Base-by-base conservation (phyloP, 306 rosid species). In the Vigna unguiculata region DNA sequence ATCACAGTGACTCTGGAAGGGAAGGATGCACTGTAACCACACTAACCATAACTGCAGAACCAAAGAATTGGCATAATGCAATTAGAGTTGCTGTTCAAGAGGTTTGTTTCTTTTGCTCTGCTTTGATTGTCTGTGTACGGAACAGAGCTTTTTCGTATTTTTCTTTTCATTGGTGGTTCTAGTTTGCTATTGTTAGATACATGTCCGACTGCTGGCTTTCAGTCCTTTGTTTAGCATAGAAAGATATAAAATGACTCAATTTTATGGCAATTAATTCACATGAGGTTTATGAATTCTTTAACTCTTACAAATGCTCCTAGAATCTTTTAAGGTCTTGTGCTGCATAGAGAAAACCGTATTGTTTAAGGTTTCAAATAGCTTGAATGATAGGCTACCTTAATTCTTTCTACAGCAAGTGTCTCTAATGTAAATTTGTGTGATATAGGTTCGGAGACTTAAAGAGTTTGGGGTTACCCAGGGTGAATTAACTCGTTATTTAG, bases 21-120 rank as follows among this genome's bases (percentile, higher is more conserved):
- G 99, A 95, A 87, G 99, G 97, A 82, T 95, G 99, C 71, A 95
- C 99, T 10, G 99, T 95, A 83, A 95, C 99, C 66, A 95, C 99
- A 77, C 99, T 95, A 68, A 95, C 97, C 47, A 92, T 95, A 78
- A 91, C 88, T 62, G 97, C 99, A 30, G 99, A 92, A 83, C 99
- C 99, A 17, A 92, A 88, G 82, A 92, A 92, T 87, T 95, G 97
- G 97, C 89, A 83, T 43, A 91, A 83, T 82, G 97, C 97, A 72
- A 95, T 95, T 69, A 90, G 82, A 86, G 97, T 92, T 87, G 97
- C 97, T 79, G 97, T 95, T 79, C 99, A 95, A 61, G 99, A 95
- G 99, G 99, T 95, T 80, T 76, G 82, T 82, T 47, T 61, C 66
- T 70, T 83, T 47, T 83, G 46, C 69, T 66, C 66, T 79, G 40